These are phyloP conservation scores for Trichoderma sp. DNA, from an alignment of 2,329 filamentous ascomycete species.

Conservation along the genomic window DNA sequence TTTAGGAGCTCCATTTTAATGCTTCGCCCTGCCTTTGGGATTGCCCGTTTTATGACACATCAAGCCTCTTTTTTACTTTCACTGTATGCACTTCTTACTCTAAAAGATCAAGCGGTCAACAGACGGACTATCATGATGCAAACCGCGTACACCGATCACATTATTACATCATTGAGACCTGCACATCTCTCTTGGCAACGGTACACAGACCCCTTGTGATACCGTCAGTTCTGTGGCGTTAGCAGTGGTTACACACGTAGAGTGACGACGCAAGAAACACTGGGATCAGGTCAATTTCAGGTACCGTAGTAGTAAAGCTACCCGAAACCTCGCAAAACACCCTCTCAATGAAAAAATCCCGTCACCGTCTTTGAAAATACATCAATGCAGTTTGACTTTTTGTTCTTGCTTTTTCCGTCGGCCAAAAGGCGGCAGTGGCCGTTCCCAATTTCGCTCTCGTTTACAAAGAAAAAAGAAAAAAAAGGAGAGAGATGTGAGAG, in stretches of 20 bases:
- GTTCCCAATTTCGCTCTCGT: background rate
- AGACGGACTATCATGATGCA: background rate
- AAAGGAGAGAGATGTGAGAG: background rate
- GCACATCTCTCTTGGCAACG: background rate
- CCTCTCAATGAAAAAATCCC: background rate
- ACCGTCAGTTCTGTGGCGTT: background rate
- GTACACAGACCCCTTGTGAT: background rate
- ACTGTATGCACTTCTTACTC: background rate
- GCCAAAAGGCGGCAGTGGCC: background rate
- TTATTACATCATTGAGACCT: background rate
- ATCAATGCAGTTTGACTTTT: constrained; percentile 1
- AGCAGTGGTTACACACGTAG: background rate
- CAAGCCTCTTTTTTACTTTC: background rate
- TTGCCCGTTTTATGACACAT: background rate
- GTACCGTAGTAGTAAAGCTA: background rate
- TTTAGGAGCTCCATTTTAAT: background rate
- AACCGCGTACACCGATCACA: background rate
- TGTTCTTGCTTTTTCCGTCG: background rate
- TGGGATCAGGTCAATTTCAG: background rate
- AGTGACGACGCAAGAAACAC: background rate
- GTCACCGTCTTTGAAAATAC: background rate
- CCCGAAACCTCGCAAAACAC: background rate
- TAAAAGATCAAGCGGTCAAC: background rate
- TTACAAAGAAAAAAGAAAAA: constrained; percentile 2
- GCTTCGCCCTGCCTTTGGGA: background rate